Evolutionary conservation across 352 stramenopile genomes (phyloP).

Genomic region (Phytophthora sp.): DNA sequence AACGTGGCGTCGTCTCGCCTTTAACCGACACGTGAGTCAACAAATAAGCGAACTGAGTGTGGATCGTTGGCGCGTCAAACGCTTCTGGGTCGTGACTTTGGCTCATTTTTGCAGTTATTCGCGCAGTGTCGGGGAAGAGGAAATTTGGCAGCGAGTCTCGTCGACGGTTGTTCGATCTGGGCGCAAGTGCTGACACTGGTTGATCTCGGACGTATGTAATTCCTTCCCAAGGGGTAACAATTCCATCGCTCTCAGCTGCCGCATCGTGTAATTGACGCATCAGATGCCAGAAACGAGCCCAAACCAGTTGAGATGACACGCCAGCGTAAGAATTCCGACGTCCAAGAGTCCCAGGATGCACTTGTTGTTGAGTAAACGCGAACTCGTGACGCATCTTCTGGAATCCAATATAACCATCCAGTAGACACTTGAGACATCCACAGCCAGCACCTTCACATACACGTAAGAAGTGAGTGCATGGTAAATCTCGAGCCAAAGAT

Average conservation of each 20-base stretch:
- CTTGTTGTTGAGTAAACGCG: conserved; percentile 21
- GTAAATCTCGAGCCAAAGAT: conserved; percentile 57
- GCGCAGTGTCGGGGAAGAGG: conserved; percentile 70
- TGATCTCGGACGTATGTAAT: conserved; percentile 34
- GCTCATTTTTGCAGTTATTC: conserved; percentile 65
- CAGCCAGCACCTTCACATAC: conserved; percentile 77
- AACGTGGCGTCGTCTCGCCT: background rate
- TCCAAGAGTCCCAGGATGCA: conserved; percentile 2
- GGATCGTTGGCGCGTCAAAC: conserved; percentile 64
- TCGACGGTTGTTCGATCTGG: conserved; percentile 47
- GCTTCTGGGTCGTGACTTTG: conserved; percentile 48
- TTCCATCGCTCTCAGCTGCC: conserved; percentile 62
- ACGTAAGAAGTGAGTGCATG: conserved; percentile 57
- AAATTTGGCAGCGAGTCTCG: conserved; percentile 68
- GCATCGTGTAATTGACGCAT: conserved; percentile 83
- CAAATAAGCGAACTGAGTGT: conserved; percentile 51
- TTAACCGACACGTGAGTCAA: conserved; percentile 27
- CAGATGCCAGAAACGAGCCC: conserved; percentile 83
- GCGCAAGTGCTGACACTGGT: conserved; percentile 43
- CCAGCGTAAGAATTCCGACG: conserved; percentile 33
- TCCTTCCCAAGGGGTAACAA: conserved; percentile 64
- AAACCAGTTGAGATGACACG: conserved; percentile 71
- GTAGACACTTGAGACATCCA: conserved; percentile 82
- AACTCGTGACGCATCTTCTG: conserved; percentile 75
- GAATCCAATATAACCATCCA: conserved; percentile 83